Evolutionary conservation across 192 early-diverging fungal genomes (phyloP), one percentile per base, ranked within the genome.

Genomic region (Backusella circina): DNA sequence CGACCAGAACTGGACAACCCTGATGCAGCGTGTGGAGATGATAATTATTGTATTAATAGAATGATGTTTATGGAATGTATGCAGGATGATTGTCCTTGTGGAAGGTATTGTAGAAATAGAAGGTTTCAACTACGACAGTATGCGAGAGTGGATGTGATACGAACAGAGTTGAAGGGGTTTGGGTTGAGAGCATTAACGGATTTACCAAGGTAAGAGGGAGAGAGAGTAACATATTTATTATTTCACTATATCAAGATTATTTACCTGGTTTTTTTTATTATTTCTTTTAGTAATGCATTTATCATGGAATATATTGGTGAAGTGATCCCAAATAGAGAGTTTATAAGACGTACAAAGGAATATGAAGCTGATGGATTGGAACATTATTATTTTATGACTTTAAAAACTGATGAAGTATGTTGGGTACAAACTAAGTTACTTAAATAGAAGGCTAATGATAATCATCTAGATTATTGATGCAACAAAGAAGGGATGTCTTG

Each of bases 301-400:
- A 92, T 99, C 38, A 96, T 98, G 84, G 98, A 99, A 82, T 99
- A 99, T 82, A 90, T 95, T 75, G 98, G 98, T 47, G 98, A 99
- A 77, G 92, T 99, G 1, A 90, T 99, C 26, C 84, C 95, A 2
- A 84, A 88, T 23, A 70, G 83, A 18, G 90, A 92, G 76, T 98
- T 98, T 76, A 80, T 91, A 69, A 94, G 95, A 77, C 87, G 98
- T 13, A 91, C 91, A 8, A 86, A 84, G 32, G 93, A 93, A 54
- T 98, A 99, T 76, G 90, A 89, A 70, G 70, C 89, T 33, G 88
- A 90, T 37, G 95, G 95, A 30, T 86, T 91, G 16, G 88, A 92
- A 78, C 97, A 99, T 75, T 98, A 98, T 80, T 99, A 99, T 75
- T 99, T 98, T 84, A 98, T 99, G 97, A 92, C 91, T 70, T 83